Evolutionary conservation across 306 rosid species (phyloP).

Genomic region (Vigna unguiculata): DNA sequence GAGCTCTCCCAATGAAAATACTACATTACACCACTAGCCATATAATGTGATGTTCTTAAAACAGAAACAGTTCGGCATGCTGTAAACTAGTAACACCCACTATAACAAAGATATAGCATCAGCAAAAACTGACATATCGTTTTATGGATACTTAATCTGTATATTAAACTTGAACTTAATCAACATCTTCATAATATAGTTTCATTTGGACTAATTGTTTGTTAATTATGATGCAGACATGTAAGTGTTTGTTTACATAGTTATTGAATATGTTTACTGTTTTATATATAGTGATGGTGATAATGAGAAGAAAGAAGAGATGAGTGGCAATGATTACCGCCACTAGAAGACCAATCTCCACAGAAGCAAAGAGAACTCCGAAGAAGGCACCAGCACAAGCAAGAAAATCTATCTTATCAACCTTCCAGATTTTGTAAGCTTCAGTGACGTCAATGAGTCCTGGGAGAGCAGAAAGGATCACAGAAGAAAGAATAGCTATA

Average conservation of each 20-base stretch:
- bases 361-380: constrained; percentile 77
- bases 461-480: constrained; percentile 81
- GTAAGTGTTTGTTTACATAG: too few species aligned
- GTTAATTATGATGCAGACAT: not conserved
- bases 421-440: constrained; percentile 76
- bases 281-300: too few species aligned
- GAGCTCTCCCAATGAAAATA: not conserved
- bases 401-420: constrained; percentile 81
- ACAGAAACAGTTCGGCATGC: not conserved
- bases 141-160: too few species aligned
- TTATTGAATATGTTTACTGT: not conserved
- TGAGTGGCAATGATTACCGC: constrained; percentile 58
- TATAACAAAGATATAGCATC: not conserved
- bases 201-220: too few species aligned
- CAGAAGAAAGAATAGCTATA: constrained; percentile 75
- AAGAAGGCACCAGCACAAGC: constrained; percentile 75
- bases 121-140: not conserved
- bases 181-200: too few species aligned
- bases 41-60: constrained; percentile 1
- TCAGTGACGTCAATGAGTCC: constrained; percentile 69
- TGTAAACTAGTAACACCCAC: not conserved
- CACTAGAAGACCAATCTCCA: constrained; percentile 72
- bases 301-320: not conserved
- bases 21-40: not conserved
- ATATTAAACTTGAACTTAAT: too few species aligned